Evolutionary conservation across 768 basidiomycete genomes (phyloP).

Genomic region (Coprinopsis cinerea): DNA sequence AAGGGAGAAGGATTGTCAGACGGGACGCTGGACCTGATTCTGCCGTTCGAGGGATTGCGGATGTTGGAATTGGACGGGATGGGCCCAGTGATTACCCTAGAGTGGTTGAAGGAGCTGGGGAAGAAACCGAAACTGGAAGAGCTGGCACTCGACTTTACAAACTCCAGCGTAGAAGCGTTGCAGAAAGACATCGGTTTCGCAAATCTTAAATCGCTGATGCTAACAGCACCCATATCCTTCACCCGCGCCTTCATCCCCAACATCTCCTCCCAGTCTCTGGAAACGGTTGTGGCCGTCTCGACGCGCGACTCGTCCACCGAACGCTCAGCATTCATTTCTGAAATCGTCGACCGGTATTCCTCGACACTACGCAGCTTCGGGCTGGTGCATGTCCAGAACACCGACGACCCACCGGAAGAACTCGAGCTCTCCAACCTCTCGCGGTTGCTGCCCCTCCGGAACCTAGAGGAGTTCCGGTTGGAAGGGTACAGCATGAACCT

Average conservation of each 20-base stretch:
- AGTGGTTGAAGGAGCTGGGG: conserved; percentile 20
- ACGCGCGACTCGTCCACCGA: conserved; percentile 9
- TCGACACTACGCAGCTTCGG: conserved; percentile 19
- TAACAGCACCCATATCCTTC: conserved; percentile 21
- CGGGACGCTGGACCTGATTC: conserved; percentile 21
- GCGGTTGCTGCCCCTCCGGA: conserved; percentile 18
- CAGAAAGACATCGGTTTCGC: conserved; percentile 21
- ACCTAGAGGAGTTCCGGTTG: conserved; percentile 20
- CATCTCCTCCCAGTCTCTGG: conserved; percentile 17
- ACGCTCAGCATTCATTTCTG: conserved; percentile 18
- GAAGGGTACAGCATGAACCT: conserved; percentile 24
- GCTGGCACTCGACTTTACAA: conserved; percentile 23
- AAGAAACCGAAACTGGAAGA: conserved; percentile 19
- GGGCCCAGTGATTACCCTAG: conserved; percentile 19
- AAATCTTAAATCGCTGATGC: conserved; percentile 21
- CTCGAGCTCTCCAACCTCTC: conserved; percentile 15
- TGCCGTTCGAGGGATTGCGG: conserved; percentile 18
- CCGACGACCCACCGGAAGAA: conserved; percentile 8
- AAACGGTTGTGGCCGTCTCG: conserved; percentile 16
- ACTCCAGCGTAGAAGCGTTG: conserved; percentile 11
- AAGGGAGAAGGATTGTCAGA: conserved; percentile 21
- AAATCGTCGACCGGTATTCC: conserved; percentile 19
- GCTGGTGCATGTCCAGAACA: conserved; percentile 15
- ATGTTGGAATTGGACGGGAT: conserved; percentile 22
- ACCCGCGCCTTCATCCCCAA: conserved; percentile 19